Conservation (phyloP, 164 flowering plant genomes). For the Macadamia integrifolia region DNA sequence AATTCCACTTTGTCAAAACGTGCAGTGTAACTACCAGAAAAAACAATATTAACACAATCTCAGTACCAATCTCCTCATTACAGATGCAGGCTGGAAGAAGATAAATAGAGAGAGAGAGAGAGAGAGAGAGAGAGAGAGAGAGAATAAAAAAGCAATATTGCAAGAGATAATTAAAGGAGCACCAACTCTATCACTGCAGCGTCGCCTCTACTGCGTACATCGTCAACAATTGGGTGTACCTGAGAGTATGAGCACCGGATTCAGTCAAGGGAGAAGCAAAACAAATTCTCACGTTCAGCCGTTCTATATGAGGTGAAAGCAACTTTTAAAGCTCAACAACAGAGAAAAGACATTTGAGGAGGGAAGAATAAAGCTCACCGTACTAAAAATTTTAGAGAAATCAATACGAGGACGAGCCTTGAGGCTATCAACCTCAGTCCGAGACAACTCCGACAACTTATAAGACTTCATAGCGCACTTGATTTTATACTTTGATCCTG, state of each 20-base stretch:
- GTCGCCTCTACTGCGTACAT: constrained; percentile 81
- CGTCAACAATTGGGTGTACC: constrained; percentile 93
- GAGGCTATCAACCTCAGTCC: constrained; percentile 51
- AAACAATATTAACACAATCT: constrained; percentile 2
- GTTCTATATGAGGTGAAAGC: background rate
- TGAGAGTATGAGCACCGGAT: constrained; percentile 14
- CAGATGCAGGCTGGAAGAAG: too few relatives aligned
- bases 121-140: background rate
- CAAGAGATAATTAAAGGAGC: constrained; percentile 17
- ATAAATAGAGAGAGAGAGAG: too few relatives aligned
- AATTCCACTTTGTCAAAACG: constrained; percentile 76
- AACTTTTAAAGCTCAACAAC: background rate
- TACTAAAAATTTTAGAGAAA: constrained; percentile 76
- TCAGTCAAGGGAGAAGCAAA: background rate
- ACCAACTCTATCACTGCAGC: constrained; percentile 85
- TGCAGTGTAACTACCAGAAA: constrained; percentile 60
- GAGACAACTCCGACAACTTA: constrained; percentile 58
- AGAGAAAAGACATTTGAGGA: too few relatives aligned
- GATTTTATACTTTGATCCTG: constrained; percentile 22
- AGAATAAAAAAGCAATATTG: background rate
- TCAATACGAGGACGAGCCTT: constrained; percentile 92
- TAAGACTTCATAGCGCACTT: constrained; percentile 87
- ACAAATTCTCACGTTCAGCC: background rate
- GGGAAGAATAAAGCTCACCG: constrained; percentile 32
- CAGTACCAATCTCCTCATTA: constrained; percentile 8